Conservation (phyloP, 108 stramenopile species). For the Aurantiochytrium sp. region DNA sequence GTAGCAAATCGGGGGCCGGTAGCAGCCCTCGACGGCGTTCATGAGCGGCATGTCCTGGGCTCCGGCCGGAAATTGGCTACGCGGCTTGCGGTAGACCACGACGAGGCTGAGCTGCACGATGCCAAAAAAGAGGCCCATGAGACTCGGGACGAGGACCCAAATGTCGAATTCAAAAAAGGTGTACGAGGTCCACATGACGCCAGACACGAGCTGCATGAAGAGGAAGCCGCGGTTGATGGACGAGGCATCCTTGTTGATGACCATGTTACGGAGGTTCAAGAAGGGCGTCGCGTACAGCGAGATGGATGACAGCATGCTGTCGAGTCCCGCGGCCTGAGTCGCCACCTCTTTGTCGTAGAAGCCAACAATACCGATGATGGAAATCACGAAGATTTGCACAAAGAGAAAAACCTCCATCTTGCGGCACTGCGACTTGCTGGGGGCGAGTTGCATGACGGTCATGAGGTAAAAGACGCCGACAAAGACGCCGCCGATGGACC, state of each 20-base stretch:
- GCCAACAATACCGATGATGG: neutral
- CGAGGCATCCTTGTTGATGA: neutral
- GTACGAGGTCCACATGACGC: constrained; percentile 3
- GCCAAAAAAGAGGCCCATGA: neutral
- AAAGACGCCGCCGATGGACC: neutral
- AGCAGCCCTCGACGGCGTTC: neutral
- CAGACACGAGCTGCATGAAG: neutral
- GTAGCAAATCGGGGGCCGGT: neutral
- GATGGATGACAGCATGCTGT: neutral
- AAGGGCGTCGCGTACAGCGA: neutral
- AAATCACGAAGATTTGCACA: neutral
- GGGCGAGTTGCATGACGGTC: neutral
- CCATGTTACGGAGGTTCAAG: neutral
- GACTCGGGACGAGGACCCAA: neutral
- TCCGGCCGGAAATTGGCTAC: neutral
- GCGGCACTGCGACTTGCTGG: neutral
- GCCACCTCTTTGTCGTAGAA: neutral
- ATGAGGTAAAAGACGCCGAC: neutral
- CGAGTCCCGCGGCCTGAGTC: neutral
- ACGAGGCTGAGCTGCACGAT: neutral
- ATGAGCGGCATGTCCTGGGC: neutral
- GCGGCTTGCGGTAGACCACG: neutral
- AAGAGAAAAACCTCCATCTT: neutral
- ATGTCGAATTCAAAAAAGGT: neutral
- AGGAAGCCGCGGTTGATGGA: neutral